A percentile compares a stretch with the other conserved stretches of the same genome.
Evolutionary conservation across 192 early-diverging fungal genomes (phyloP).

Genomic region (Polychytrium aggregatum): DNA sequence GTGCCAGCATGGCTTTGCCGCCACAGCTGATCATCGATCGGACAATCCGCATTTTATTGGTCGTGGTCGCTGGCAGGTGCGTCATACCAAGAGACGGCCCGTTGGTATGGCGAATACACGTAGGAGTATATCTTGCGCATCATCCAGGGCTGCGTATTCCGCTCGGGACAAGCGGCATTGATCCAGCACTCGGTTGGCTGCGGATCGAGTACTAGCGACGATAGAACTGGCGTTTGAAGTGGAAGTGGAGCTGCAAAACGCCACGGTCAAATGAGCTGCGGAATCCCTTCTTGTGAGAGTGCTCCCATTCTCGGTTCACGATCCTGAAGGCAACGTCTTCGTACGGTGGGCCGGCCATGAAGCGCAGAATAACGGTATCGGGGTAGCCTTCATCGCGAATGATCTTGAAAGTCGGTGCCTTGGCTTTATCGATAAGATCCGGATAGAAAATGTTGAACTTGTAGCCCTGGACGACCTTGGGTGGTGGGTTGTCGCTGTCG

Average conservation of each 20-base stretch:
- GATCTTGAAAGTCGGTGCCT: conserved; percentile 81
- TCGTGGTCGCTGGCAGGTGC: no score
- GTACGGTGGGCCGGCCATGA: conserved; percentile 91
- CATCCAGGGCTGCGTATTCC: no score
- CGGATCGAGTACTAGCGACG: conserved; percentile 15
- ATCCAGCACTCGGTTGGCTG: no score
- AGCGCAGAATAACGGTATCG: conserved; percentile 80
- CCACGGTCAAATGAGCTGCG: conserved; percentile 28
- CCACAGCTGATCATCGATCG: no score
- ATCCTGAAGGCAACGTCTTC: conserved; percentile 97
- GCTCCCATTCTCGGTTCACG: conserved; percentile 94
- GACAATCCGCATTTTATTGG: no score
- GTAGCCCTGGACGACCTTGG: conserved; percentile 92
- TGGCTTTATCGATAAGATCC: conserved; percentile 86
- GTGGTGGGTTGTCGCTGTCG: conserved; percentile 93
- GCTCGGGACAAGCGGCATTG: no score
- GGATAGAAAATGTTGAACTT: conserved; percentile 99
- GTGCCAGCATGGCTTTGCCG: no score
- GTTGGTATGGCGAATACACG: no score
- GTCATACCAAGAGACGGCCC: no score
- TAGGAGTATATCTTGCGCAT: no score
- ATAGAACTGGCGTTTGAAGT: conserved; percentile 26
- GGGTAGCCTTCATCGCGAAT: conserved; percentile 45
- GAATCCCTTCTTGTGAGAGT: conserved; percentile 66
- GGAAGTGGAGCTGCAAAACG: conserved; percentile 37